Evolutionary conservation across 768 basidiomycete species (phyloP).

Genomic region (Tremella mesenterica): DNA sequence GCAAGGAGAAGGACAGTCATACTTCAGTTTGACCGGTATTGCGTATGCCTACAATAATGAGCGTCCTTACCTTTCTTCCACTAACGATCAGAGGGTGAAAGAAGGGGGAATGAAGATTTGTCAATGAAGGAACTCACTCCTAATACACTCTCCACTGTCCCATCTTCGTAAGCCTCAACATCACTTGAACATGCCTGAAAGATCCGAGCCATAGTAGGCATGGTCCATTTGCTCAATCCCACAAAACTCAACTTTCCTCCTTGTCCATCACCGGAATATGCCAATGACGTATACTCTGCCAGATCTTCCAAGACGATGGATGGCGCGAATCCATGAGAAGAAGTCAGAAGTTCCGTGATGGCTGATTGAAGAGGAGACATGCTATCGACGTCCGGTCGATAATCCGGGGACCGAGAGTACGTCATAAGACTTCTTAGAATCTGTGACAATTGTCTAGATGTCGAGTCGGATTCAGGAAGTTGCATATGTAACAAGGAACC

Average conservation of each 20-base stretch:
- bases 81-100: too few species aligned
- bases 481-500: conserved; percentile 52
- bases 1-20: conserved; percentile 82
- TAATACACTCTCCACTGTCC: conserved; percentile 73
- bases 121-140: conserved; percentile 50
- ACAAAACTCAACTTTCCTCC: conserved; percentile 67
- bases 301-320: conserved; percentile 74
- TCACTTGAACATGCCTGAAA: conserved; percentile 60
- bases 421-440: conserved; percentile 68
- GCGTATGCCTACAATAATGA: conserved; percentile 55
- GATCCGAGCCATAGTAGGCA: conserved; percentile 74
- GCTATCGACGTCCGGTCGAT: conserved; percentile 74
- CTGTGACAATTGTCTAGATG: conserved; percentile 60
- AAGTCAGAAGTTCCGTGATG: conserved; percentile 61
- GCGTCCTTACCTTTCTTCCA: neutral
- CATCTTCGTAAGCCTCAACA: conserved; percentile 62
- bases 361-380: conserved; percentile 56
- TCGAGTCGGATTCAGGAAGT: conserved; percentile 56
- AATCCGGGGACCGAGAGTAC: conserved; percentile 73
- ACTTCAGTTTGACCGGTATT: conserved; percentile 86
- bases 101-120: neutral
- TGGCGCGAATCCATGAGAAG: conserved; percentile 57
- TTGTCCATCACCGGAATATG: conserved; percentile 61
- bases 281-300: conserved; percentile 74
- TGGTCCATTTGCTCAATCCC: conserved; percentile 73